Evolutionary conservation across 169 alveolate genomes (phyloP).

Genomic region (Plasmodium yoelii): DNA sequence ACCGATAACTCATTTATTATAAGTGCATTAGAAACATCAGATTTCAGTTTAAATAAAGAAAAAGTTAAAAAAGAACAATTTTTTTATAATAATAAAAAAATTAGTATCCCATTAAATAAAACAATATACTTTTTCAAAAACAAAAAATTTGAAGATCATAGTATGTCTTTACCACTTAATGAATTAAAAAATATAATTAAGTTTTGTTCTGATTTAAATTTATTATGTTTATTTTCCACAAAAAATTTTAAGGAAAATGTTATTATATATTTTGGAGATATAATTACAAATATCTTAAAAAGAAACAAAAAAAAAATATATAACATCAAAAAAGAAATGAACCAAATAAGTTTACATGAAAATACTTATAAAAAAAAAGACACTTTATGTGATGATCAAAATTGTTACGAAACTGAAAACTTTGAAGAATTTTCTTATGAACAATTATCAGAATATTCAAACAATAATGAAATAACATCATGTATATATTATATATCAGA

Average conservation of each 20-base stretch:
- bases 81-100: slow-evolving; percentile 59
- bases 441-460: neutral
- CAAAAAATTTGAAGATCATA: slow-evolving; percentile 50
- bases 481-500: slow-evolving; percentile 48
- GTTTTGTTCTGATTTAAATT: slow-evolving; percentile 61
- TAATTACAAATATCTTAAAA: slow-evolving; percentile 47
- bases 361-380: neutral
- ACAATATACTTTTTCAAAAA: slow-evolving; percentile 64
- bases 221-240: slow-evolving; percentile 67
- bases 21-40: slow-evolving; percentile 63
- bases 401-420: neutral
- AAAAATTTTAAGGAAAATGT: slow-evolving; percentile 58
- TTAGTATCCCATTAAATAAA: slow-evolving; percentile 42
- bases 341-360: neutral
- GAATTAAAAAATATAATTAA: slow-evolving; percentile 36
- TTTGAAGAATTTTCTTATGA: neutral
- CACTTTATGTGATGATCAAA: neutral
- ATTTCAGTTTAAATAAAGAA: slow-evolving; percentile 42
- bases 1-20: slow-evolving; percentile 47
- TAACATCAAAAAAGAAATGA: neutral
- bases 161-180: slow-evolving; percentile 43
- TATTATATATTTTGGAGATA: slow-evolving; percentile 43
- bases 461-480: neutral
- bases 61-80: slow-evolving; percentile 67
- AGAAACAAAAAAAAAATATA: slow-evolving; percentile 29